phyloP scores from a whole-genome alignment of 2,329 filamentous ascomycete genomes.

The Paraconiothyrium brasiliense region DNA sequence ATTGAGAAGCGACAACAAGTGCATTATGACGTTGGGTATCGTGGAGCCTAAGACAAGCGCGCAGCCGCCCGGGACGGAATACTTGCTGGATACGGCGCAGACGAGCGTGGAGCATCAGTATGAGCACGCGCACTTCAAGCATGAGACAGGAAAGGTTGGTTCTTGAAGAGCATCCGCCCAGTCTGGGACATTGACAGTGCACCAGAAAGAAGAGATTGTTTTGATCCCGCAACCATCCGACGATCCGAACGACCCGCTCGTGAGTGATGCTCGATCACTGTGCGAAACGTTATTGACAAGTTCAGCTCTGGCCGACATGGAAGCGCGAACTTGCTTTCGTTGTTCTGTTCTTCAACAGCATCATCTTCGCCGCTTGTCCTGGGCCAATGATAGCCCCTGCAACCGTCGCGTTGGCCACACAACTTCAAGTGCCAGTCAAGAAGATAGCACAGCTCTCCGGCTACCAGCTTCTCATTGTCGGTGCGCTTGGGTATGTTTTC shows the following conservation, averaged over 20 bases:
- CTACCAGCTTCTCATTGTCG: constrained; percentile 35
- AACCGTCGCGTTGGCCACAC: constrained; percentile 29
- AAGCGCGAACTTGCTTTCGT: constrained; percentile 32
- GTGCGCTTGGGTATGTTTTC: constrained; percentile 29
- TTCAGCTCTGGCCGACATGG: constrained; percentile 35
- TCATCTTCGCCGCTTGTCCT: constrained; percentile 36
- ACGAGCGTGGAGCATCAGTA: constrained; percentile 22
- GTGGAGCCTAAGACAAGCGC: constrained; percentile 28
- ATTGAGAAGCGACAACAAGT: neutral
- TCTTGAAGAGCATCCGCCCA: too few relatives aligned
- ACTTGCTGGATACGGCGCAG: constrained; percentile 29
- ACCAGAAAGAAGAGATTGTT: constrained; percentile 31
- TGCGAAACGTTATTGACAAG: neutral
- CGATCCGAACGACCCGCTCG: constrained; percentile 36
- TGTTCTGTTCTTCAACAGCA: constrained; percentile 36
- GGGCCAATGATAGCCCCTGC: constrained; percentile 37
- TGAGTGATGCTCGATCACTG: constrained; percentile 11
- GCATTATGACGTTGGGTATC: constrained; percentile 37
- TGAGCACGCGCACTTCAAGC: constrained; percentile 29
- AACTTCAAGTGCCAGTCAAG: constrained; percentile 37
- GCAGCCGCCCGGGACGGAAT: constrained; percentile 37
- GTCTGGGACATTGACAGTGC: neutral
- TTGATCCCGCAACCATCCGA: constrained; percentile 34
- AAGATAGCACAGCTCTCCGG: constrained; percentile 33
- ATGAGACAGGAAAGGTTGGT: constrained; percentile 29